Percentiles rank a stretch among this genome's conserved stretches.
phyloP scores from a whole-genome alignment of 2,329 filamentous ascomycete species.

The Tolypocladium endophyticum region DNA sequence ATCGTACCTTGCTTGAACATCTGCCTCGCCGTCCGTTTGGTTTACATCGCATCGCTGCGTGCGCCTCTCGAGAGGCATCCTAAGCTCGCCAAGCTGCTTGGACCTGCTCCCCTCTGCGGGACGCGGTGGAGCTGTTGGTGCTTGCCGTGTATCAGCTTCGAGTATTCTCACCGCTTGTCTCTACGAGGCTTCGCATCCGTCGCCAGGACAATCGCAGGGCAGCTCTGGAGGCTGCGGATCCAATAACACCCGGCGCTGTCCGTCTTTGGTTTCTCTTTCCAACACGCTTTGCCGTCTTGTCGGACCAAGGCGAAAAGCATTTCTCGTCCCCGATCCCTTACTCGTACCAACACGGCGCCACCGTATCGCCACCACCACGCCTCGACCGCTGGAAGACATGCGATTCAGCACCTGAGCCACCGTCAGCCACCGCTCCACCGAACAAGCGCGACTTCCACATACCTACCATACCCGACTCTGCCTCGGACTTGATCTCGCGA shows the following conservation, averaged over 20 bases:
- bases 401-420: not conserved
- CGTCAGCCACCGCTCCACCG: not conserved
- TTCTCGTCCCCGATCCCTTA: not conserved
- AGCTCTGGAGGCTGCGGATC: not conserved
- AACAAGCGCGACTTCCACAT: not conserved
- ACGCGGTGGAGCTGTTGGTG: not conserved
- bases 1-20: too few species aligned
- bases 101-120: not conserved
- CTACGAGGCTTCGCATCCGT: not conserved
- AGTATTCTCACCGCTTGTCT: not conserved
- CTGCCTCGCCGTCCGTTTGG: not conserved
- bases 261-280: not conserved
- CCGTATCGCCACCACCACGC: not conserved
- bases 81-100: not conserved
- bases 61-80: not conserved
- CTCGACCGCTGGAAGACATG: not conserved
- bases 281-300: not conserved
- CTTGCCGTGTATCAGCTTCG: not conserved
- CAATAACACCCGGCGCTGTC: not conserved
- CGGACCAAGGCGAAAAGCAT: not conserved
- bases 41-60: not conserved
- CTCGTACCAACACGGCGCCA: not conserved
- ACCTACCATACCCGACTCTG: not conserved
- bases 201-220: not conserved
- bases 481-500: not conserved